Conservation (phyloP, 2,329 filamentous ascomycete species). For the Fusarium sp. region DNA sequence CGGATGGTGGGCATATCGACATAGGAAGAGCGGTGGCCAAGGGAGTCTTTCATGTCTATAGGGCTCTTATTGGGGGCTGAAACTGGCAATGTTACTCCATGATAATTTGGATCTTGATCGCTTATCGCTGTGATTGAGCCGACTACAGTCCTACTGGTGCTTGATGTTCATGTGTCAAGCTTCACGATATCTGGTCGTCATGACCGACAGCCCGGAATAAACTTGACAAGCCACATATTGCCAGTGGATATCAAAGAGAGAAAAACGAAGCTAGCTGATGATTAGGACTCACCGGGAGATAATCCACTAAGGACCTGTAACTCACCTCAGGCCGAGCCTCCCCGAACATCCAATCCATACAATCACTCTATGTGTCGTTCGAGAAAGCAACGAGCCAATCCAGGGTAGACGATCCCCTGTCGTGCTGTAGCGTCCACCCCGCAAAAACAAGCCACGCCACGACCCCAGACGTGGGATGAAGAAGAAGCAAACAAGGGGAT, state of each 20-base stretch:
- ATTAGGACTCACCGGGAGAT: constrained; percentile 14
- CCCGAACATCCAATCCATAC: constrained; percentile 6
- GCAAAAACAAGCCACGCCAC: constrained; percentile 29
- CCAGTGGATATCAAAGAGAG: not conserved
- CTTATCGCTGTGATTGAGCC: constrained; percentile 24
- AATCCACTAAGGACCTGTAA: not conserved
- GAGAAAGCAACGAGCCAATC: constrained; percentile 25
- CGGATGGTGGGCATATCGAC: constrained; percentile 34
- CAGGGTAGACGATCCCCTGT: constrained; percentile 1
- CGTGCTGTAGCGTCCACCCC: constrained; percentile 31
- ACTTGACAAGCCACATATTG: not conserved
- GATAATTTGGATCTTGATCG: constrained; percentile 29
- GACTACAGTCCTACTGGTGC: not conserved
- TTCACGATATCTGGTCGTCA: constrained; percentile 1
- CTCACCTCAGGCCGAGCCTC: not conserved
- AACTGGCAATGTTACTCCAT: not conserved
- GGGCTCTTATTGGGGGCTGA: not conserved
- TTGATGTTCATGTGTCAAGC: not conserved
- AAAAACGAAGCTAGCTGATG: not conserved
- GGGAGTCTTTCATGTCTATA: constrained; percentile 8
- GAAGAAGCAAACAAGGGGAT: constrained; percentile 28
- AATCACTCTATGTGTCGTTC: constrained; percentile 14
- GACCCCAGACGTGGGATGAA: constrained; percentile 11
- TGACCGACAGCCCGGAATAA: constrained; percentile 5
- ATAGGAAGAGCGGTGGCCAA: constrained; percentile 23